Evolutionary conservation across 140 eudicot genomes (phyloP).

Genomic region (Bidens hawaiensis): DNA sequence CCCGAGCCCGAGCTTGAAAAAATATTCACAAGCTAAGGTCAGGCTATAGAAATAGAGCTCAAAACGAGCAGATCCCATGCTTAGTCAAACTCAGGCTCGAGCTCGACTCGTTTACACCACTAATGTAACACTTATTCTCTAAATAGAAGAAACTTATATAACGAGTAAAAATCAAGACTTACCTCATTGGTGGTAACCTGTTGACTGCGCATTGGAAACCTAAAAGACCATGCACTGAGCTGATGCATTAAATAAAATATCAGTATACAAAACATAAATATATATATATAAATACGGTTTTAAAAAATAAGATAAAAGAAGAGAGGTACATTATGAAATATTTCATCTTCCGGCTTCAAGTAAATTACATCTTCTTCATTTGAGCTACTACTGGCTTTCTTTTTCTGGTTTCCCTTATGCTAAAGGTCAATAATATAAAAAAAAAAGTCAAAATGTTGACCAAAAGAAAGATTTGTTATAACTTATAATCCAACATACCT

Average conservation of each 20-base stretch:
- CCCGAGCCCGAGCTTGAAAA: too few relatives aligned
- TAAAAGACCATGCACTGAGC: constrained; percentile 84
- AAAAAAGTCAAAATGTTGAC: neutral
- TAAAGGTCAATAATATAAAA: constrained; percentile 19
- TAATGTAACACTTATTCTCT: neutral
- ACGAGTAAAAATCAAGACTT: constrained; percentile 25
- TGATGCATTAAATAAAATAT: constrained; percentile 34
- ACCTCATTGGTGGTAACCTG: constrained; percentile 69
- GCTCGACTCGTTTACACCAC: neutral
- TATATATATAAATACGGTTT: neutral
- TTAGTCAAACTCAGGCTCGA: too few relatives aligned
- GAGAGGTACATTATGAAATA: constrained; percentile 57
- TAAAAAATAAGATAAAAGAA: neutral
- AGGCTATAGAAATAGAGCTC: too few relatives aligned
- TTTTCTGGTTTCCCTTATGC: constrained; percentile 50
- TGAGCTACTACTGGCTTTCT: constrained; percentile 32
- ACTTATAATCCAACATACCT: constrained; percentile 38
- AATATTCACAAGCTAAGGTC: too few relatives aligned
- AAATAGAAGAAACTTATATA: neutral
- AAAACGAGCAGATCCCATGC: too few relatives aligned
- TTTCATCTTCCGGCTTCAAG: constrained; percentile 74
- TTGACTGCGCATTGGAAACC: constrained; percentile 56
- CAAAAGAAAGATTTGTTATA: neutral
- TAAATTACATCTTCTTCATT: constrained; percentile 61
- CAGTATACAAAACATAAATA: neutral